Evolutionary conservation across 495 filamentous ascomycete species (phyloP), one percentile per base, ranked within the genome.

Genomic region (Hypoxylon crocopeplum): DNA sequence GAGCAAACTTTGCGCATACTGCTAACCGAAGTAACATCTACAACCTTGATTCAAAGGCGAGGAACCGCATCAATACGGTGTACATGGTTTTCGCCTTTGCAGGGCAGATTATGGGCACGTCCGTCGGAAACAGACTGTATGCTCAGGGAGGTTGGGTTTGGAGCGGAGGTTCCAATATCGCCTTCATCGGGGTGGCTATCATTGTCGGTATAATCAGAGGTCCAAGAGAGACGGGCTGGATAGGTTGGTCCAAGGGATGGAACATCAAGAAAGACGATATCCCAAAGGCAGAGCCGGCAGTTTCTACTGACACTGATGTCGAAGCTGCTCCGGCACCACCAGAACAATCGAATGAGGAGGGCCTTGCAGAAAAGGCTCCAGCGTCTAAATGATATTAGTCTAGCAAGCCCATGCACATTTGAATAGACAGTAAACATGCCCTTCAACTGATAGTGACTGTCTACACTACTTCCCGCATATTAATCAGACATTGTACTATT

Each of bases 11-110:
- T 12, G 77, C 84, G 3, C 88, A 92, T 70, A 88, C 92, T 24
- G 89, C 87, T 3, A 92, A 92, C 59, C 76, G 91, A 0, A 80
- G 78, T 0, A 79, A 84, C 2, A 88, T 96, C 15, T 94, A 91
- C 56, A 75, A 72, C 2, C 82, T 94, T 12, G 85, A 87, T 50
- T 86, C 90, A 1, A 85, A 86, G 56, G 87, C 85, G 2, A 72
- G 88, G 17, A 94, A 92, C 69, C 68, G 91, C 0, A 79, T 93
- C 17, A 96, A 96, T 65, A 94, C 91, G 1, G 86, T 84, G 2
- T 96, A 89, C 64, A 93, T 93, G 90, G 78, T 93, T 2, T 77
- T 78, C 8, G 80, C 80, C 0, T 94, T 93, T 67, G 82, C 80
- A 37, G 90, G 90, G 0, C 90, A 94, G 74, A 70, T 95, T 16